Conservation (phyloP, 768 basidiomycete species). For the Ramaria sp. region DNA sequence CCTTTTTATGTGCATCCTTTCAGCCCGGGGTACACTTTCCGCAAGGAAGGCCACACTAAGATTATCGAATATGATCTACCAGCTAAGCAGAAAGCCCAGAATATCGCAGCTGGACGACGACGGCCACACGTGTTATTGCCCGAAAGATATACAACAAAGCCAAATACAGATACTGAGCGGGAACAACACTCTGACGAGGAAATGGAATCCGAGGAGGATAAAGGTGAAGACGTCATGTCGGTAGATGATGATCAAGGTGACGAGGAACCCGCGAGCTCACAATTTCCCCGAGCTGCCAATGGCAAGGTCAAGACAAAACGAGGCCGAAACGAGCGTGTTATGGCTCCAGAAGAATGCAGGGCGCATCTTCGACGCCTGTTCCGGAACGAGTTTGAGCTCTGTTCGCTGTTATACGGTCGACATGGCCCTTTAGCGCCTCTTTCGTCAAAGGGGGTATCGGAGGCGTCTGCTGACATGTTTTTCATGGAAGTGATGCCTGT, state of each 20-base stretch:
- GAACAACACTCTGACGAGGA: conserved; percentile 26
- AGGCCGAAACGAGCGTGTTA: conserved; percentile 82
- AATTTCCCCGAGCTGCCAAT: conserved; percentile 61
- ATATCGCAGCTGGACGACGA: conserved; percentile 40
- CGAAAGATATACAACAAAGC: not conserved
- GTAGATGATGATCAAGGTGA: conserved; percentile 37
- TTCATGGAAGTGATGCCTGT: conserved; percentile 91
- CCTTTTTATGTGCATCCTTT: conserved; percentile 2
- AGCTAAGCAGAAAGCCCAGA: conserved; percentile 58
- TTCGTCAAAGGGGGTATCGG: conserved; percentile 46
- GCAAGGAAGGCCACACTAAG: conserved; percentile 91
- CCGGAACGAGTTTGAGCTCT: conserved; percentile 69
- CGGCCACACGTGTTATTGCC: conserved; percentile 63
- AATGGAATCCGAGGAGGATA: conserved; percentile 19
- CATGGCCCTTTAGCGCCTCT: conserved; percentile 76
- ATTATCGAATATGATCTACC: conserved; percentile 89
- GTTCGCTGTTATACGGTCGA: conserved; percentile 81
- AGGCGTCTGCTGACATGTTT: conserved; percentile 88
- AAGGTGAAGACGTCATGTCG: conserved; percentile 36
- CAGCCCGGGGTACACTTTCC: conserved; percentile 76
- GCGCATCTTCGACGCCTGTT: conserved; percentile 89
- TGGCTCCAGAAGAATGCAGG: conserved; percentile 87
- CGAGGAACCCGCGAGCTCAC: conserved; percentile 20
- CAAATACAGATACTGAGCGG: conserved; percentile 10
- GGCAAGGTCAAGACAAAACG: conserved; percentile 67